Evolutionary conservation across 2,329 filamentous ascomycete genomes (phyloP).

Genomic region (Talaromyces atroroseus): DNA sequence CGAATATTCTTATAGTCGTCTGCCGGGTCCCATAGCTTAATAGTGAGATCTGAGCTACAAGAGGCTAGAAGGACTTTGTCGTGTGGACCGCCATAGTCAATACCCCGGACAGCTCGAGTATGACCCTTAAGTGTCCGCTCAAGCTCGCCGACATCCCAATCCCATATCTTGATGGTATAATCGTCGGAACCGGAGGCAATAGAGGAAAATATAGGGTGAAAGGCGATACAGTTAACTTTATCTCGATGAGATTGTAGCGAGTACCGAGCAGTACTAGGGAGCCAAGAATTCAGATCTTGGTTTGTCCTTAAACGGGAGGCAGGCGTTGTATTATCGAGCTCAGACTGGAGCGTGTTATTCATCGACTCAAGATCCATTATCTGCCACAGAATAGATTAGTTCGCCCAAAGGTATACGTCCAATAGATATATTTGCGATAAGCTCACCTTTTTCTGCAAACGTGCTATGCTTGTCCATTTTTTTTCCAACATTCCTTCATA

Average conservation of each 20-base stretch:
- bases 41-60: conserved; percentile 83
- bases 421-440: conserved; percentile 16
- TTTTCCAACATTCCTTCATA: conserved; percentile 93
- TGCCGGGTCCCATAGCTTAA: conserved; percentile 89
- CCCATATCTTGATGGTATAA: conserved; percentile 93
- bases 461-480: conserved; percentile 96
- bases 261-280: conserved; percentile 75
- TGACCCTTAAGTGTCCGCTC: conserved; percentile 89
- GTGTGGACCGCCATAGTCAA: conserved; percentile 83
- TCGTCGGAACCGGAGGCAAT: conserved; percentile 88
- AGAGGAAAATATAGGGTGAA: conserved; percentile 86
- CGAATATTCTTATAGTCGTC: conserved; percentile 95
- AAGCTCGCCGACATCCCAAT: conserved; percentile 88
- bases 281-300: conserved; percentile 78
- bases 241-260: conserved; percentile 76
- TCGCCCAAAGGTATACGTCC: not conserved
- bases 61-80: conserved; percentile 74
- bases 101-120: conserved; percentile 78
- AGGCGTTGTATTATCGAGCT: conserved; percentile 78
- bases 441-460: conserved; percentile 84
- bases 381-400: conserved; percentile 39
- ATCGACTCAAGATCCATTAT: conserved; percentile 89
- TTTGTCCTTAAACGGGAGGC: conserved; percentile 72
- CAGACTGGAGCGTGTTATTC: conserved; percentile 66
- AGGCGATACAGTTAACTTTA: conserved; percentile 80